Evolutionary conservation across 108 stramenopile species (phyloP).

Genomic region (Parietichytrium sp.): DNA sequence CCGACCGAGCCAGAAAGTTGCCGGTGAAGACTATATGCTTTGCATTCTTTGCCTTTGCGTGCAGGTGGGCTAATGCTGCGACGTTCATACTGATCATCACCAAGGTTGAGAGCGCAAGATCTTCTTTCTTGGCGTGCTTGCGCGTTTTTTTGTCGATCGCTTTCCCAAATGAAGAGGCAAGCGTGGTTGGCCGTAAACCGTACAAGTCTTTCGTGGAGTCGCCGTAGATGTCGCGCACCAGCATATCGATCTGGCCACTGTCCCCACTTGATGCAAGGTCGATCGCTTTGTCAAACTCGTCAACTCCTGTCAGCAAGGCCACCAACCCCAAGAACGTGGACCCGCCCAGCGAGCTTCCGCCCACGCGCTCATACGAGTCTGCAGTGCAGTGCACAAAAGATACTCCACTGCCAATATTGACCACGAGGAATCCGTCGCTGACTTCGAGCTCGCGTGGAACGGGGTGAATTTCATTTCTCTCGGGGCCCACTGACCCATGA

Average conservation of each 20-base stretch:
- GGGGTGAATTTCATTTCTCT: neutral
- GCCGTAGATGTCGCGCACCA: slow-evolving; percentile 20
- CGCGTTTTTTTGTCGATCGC: slow-evolving; percentile 4
- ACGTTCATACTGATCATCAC: slow-evolving; percentile 35
- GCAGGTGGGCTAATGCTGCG: slow-evolving; percentile 4
- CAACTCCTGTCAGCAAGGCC: slow-evolving; percentile 29
- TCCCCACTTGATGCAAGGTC: slow-evolving; percentile 29
- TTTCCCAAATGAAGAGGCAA: slow-evolving; percentile 19
- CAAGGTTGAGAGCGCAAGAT: slow-evolving; percentile 4
- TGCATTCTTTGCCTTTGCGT: neutral
- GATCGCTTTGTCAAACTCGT: slow-evolving; percentile 1
- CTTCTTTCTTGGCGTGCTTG: neutral
- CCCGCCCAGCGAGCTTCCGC: neutral
- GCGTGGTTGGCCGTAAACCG: neutral
- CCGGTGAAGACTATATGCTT: slow-evolving; percentile 18
- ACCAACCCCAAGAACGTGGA: neutral
- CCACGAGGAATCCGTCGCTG: slow-evolving; percentile 2
- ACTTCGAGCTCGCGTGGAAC: neutral
- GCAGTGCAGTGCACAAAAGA: slow-evolving; percentile 36
- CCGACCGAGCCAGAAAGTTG: slow-evolving; percentile 4
- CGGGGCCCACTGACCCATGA: neutral
- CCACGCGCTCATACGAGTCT: slow-evolving; percentile 2
- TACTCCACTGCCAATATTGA: slow-evolving; percentile 37
- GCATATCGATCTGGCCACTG: neutral
- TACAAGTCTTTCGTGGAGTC: neutral